Base-by-base conservation (phyloP, 1,139 yeast species). In the Taiozyma sp. region DNA sequence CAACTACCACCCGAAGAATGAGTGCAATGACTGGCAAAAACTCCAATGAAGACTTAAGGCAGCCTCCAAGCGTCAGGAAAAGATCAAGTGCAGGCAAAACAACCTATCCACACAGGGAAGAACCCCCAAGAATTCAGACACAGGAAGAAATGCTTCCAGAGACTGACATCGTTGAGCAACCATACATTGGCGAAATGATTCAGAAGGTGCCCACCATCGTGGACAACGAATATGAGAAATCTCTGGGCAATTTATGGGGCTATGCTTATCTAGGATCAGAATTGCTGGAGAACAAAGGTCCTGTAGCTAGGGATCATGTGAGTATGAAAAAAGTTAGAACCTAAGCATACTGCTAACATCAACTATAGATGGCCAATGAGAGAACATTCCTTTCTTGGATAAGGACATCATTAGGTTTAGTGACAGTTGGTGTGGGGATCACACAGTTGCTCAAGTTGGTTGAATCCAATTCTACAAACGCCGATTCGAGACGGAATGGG, bases 381-480 rank as follows among this genome's bases (percentile, higher is more conserved):
- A 71, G 95, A 53, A 87, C 95, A 0, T 81, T 81, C 52, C 69
- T 87, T 14, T 93, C 95, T 0, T 87, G 91, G 86, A 67, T 83
- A 41, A 73, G 95, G 53, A 86, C 95, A 0, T 73, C 81, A 13
- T 62, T 80, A 47, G 76, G 80, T 11, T 72, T 80, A 49, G 79
- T 82, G 7, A 74, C 82, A 13, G 74, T 77, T 26, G 85, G 85
- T 0, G 80, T 80, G 3, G 84, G 81, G 16, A 67, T 80, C 9
- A 70, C 83, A 0, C 84, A 80, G 60, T 62, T 80, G 53, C 72
- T 79, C 54, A 73, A 79, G 43, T 62, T 80, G 2, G 53, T 49
- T 7, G 52, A 51, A 19, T 9, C 19, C n/a, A 52, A 50, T 1
- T 14, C 29, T 40, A 3, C 10, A 10, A 24, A 24, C 16, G 10